Evolutionary conservation across 2,329 filamentous ascomycete genomes (phyloP), one percentile per base, ranked within the genome.

Genomic region (Sporothrix pseudoabietina): DNA sequence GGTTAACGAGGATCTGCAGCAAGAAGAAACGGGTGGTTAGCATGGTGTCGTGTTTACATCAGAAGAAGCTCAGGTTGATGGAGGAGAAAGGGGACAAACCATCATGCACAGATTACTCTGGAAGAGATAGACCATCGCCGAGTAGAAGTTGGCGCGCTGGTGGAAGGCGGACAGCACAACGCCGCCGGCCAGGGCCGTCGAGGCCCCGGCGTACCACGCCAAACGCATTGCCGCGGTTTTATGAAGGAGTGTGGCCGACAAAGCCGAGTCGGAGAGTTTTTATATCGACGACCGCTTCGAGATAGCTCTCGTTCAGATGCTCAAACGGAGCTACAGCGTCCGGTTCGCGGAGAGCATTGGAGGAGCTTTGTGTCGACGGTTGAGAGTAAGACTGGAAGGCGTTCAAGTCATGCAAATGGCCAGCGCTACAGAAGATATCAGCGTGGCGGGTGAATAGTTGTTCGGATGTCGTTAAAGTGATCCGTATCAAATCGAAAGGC

Each of bases 71-170:
- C 9, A 7, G 14, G 16, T 10, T 9, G 12, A 49, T 22, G 19
- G 35, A 35, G 35, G 35, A 14, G 16, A 22, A 4, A 35, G 16
- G 3, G 32, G 44, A 82, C 88, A 77, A 82, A 96, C 93, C 89
- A 98, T 92, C 71, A 98, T 85, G 80, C 95, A 98, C 78, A 97
- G 91, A 84, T 96, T 98, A 82, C 94, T 98, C 83, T 98, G 95
- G 55, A 94, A 93, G 69, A 99, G 89, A 83, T 98, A 97, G 68
- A 99, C 96, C 84, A 94, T 96, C 77, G 96, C 94, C 72, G 95
- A 97, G 84, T 99, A 99, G 86, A 98, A 99, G 83, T 99, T 99
- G 76, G 96, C 91, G 76, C 96, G 90, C 84, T 98, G 93, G 80
- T 96, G 92, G 83, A 98, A 95, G 75, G 96, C 95, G 80, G 94